Conservation (phyloP, 1,139 yeast genomes). For the Geotrichum australiense region DNA sequence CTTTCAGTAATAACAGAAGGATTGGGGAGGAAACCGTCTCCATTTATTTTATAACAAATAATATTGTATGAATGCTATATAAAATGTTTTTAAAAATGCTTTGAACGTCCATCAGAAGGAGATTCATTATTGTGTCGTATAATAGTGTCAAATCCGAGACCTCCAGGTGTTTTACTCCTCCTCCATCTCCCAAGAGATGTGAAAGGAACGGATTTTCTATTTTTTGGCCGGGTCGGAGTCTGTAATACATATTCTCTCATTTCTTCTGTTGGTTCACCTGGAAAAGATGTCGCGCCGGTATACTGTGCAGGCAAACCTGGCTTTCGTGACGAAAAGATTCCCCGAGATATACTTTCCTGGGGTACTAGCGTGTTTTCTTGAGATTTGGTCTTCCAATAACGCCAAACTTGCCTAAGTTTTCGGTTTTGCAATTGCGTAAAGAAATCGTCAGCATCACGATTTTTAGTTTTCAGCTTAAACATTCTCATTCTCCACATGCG, state of each 20-base stretch:
- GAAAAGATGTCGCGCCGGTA: not conserved
- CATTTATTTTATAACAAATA: too few species aligned
- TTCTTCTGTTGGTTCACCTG: not conserved
- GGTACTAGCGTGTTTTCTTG: not conserved
- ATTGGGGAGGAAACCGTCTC: too few species aligned
- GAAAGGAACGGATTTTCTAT: conserved; percentile 8
- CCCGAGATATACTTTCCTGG: not conserved
- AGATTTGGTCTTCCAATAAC: conserved; percentile 21
- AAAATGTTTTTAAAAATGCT: too few species aligned
- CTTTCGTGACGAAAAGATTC: not conserved
- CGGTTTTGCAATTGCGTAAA: conserved; percentile 19
- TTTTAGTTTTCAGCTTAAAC: conserved; percentile 23
- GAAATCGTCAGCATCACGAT: conserved; percentile 25
- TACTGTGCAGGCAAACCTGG: not conserved
- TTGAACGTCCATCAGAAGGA: too few species aligned
- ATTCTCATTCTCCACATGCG: conserved; percentile 25
- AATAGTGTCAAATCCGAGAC: too few species aligned
- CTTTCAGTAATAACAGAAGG: too few species aligned
- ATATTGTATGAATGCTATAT: too few species aligned
- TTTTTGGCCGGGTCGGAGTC: conserved; percentile 13
- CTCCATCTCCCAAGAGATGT: conserved; percentile 17
- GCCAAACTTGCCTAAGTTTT: conserved; percentile 23
- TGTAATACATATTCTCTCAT: conserved; percentile 10
- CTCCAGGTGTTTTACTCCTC: conserved; percentile 8
- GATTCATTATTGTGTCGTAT: too few species aligned